These are phyloP conservation scores for Phytophthora aleatoria DNA, from an alignment of 352 stramenopile genomes.

Conservation along the genomic window DNA sequence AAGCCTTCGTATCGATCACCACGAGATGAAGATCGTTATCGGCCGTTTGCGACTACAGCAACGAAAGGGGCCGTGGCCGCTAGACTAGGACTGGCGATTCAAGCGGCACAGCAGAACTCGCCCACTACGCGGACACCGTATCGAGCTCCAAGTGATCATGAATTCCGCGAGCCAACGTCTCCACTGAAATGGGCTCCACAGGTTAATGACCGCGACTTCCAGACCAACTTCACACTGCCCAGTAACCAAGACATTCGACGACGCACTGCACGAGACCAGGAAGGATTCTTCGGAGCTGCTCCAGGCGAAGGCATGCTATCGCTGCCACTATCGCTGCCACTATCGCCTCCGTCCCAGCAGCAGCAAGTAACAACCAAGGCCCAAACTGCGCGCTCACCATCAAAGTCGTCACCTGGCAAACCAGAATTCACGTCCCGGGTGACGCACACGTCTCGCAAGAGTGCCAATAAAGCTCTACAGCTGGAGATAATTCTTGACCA, in stretches of 20 bases:
- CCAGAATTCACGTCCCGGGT: constrained; percentile 35
- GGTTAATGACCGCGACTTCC: constrained; percentile 52
- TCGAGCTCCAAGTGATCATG: constrained; percentile 45
- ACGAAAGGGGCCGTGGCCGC: constrained; percentile 31
- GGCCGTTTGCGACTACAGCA: constrained; percentile 39
- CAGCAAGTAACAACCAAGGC: constrained; percentile 17
- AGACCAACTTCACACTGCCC: constrained; percentile 66
- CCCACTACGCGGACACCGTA: constrained; percentile 54
- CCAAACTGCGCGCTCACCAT: constrained; percentile 16
- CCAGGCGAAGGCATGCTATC: constrained; percentile 39
- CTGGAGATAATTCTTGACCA: constrained; percentile 69
- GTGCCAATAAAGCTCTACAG: constrained; percentile 57
- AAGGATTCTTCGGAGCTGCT: constrained; percentile 55
- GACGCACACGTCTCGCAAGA: constrained; percentile 70
- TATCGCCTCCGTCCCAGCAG: constrained; percentile 23
- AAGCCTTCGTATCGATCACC: constrained; percentile 32
- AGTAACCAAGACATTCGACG: constrained; percentile 70
- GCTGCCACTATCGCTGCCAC: constrained; percentile 23
- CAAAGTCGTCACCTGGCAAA: constrained; percentile 14
- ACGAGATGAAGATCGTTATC: constrained; percentile 25
- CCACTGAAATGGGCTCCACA: constrained; percentile 28
- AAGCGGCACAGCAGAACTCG: constrained; percentile 49
- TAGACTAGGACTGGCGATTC: constrained; percentile 32
- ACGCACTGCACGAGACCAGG: constrained; percentile 57
- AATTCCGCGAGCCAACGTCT: constrained; percentile 45